These are phyloP conservation scores for Sporobolus alterniflorus DNA, from an alignment of 202 grass and related monocot genomes.

Conservation along the genomic window DNA sequence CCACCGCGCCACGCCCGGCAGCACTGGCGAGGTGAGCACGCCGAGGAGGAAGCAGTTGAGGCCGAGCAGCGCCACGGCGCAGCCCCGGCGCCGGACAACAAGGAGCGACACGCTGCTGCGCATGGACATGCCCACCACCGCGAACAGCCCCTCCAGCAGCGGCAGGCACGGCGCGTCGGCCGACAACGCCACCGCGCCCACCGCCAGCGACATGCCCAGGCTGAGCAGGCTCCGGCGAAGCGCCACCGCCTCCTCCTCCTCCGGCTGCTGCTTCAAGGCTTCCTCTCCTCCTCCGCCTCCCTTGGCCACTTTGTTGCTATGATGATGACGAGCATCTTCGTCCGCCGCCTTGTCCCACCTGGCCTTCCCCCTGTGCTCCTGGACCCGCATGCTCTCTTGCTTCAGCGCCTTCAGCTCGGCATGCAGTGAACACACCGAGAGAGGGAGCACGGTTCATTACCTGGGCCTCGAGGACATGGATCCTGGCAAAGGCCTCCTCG, in stretches of 20 bases:
- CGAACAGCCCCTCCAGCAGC: constrained; percentile 68
- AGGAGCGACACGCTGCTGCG: constrained; percentile 63
- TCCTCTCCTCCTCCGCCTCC: not conserved
- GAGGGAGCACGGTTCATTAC: too few relatives aligned
- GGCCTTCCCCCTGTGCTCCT: constrained; percentile 46
- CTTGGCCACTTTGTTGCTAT: not conserved
- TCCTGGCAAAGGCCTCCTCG: constrained; percentile 55
- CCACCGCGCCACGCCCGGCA: constrained; percentile 46
- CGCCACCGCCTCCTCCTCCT: constrained; percentile 19
- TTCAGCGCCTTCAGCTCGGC: too few relatives aligned
- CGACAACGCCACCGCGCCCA: constrained; percentile 65
- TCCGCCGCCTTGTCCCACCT: constrained; percentile 27
- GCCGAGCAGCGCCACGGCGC: constrained; percentile 67
- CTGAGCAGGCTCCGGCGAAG: constrained; percentile 68
- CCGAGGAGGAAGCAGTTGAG: constrained; percentile 94
- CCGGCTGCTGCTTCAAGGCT: too few relatives aligned
- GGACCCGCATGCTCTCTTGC: constrained; percentile 36
- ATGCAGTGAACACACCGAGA: too few relatives aligned
- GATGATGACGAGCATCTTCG: not conserved
- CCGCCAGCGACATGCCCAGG: constrained; percentile 63
- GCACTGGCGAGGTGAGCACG: constrained; percentile 48
- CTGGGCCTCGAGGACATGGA: not conserved
- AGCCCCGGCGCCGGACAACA: not conserved
- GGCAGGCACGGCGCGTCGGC: constrained; percentile 65
- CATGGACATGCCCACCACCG: constrained; percentile 70